phyloP scores from a whole-genome alignment of 2,329 filamentous ascomycete species.

The Penicillium decumbens region DNA sequence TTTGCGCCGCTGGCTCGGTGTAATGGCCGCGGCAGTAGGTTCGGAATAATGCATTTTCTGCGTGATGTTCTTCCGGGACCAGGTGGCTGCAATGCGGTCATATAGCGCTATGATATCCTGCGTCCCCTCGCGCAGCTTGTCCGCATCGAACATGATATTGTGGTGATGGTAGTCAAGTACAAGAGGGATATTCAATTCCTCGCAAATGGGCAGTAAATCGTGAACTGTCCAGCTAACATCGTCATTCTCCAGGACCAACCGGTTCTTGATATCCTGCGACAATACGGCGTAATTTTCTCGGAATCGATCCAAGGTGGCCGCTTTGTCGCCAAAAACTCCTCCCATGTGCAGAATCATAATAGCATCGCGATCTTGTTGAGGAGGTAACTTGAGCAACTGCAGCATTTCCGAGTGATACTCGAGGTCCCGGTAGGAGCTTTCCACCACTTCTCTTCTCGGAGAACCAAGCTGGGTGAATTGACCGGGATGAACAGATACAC shows the following conservation, averaged over 20 bases:
- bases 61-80: constrained; percentile 75
- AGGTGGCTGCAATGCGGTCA: constrained; percentile 74
- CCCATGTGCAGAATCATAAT: constrained; percentile 96
- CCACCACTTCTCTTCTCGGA: constrained; percentile 70
- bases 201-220: constrained; percentile 81
- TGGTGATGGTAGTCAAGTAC: constrained; percentile 94
- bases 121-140: constrained; percentile 73
- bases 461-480: constrained; percentile 91
- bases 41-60: constrained; percentile 99
- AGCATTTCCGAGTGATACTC: constrained; percentile 87
- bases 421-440: constrained; percentile 72
- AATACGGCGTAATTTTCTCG: constrained; percentile 66
- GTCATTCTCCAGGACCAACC: constrained; percentile 88
- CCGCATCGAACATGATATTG: constrained; percentile 80
- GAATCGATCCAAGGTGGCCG: constrained; percentile 72
- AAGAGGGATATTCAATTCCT: constrained; percentile 88
- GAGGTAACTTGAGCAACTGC: constrained; percentile 67
- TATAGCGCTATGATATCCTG: constrained; percentile 71
- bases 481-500: constrained; percentile 85
- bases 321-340: constrained; percentile 82
- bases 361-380: constrained; percentile 75
- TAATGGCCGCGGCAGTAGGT: constrained; percentile 69
- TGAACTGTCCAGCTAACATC: constrained; percentile 92
- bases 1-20: constrained; percentile 72
- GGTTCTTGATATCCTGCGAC: constrained; percentile 66